Evolutionary conservation across 2,329 filamentous ascomycete species (phyloP), one percentile per base, ranked within the genome.

Genomic region (Penicillium sp.): DNA sequence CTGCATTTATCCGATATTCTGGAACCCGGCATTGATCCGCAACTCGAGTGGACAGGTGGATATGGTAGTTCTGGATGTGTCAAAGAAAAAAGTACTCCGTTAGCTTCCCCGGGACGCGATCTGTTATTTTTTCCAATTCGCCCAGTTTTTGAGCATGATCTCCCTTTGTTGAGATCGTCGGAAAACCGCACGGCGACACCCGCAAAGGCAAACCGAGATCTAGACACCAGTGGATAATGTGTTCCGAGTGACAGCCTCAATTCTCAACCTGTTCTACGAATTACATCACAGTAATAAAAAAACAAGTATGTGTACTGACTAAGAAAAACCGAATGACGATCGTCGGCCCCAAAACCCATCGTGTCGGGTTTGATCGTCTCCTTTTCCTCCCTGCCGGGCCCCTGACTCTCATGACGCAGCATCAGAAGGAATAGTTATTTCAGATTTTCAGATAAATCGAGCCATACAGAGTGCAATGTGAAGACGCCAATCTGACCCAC

Each of bases 301-400:
- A 42, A 37, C 50, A 35, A 33, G 26, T 8, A 26, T 5, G 24
- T 29, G 27, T 4, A 10, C 27, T 24, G 24, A 24, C 14, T 11
- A 42, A 42, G n/a, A 22, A 22, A 42, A 14, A 42, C 10, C 11
- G 58, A 49, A 63, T 63, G 54, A 63, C 45, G 64, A 65, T 66
- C 64, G 54, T 44, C 42, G 33, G 63, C 61, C 54, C 64, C 61
- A 58, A 52, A 52, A 56, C 52, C 62, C 65, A 62, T 21, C 46
- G 22, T 56, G 54, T 59, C 63, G 65, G 64, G 63, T 56, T 57
- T 56, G 24, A 63, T 67, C 61, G 37, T 54, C 61, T 35, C 47
- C 57, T 59, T 59, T 63, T 54, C 57, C 57, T 60, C 52, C 52
- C 54, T 60, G 46, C 56, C 49, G 61, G 59, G 54, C 56, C 59